phyloP scores from a whole-genome alignment of 768 basidiomycete genomes.

The Amyloporia xantha region DNA sequence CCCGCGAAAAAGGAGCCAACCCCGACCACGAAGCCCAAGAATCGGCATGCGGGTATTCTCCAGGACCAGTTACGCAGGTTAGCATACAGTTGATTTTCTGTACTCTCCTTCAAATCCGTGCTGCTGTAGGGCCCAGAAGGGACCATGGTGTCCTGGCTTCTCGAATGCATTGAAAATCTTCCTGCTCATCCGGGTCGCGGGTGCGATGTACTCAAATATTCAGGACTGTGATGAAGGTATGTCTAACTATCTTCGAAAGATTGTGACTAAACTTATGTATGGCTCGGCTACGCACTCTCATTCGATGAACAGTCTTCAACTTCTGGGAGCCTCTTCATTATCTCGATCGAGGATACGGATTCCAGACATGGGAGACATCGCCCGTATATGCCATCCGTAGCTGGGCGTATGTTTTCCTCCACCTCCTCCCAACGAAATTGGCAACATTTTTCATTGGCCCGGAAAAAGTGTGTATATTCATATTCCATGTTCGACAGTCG shows the following conservation, averaged over 20 bases:
- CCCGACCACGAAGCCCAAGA: slow-evolving; percentile 14
- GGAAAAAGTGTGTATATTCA: slow-evolving; percentile 55
- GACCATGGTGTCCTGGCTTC: slow-evolving; percentile 83
- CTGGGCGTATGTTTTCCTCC: slow-evolving; percentile 88
- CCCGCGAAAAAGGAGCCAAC: slow-evolving; percentile 19
- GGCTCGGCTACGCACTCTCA: not conserved
- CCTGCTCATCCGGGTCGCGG: slow-evolving; percentile 69
- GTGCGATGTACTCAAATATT: slow-evolving; percentile 93
- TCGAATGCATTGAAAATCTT: slow-evolving; percentile 79
- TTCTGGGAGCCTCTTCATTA: slow-evolving; percentile 99
- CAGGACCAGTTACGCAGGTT: slow-evolving; percentile 78
- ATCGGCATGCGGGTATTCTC: slow-evolving; percentile 59
- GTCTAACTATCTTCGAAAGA: no score
- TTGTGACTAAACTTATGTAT: no score
- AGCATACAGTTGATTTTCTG: slow-evolving; percentile 6
- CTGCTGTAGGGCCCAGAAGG: slow-evolving; percentile 48
- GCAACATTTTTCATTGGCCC: slow-evolving; percentile 46
- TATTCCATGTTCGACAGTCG: not conserved
- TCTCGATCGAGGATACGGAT: slow-evolving; percentile 76
- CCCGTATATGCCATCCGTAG: slow-evolving; percentile 89
- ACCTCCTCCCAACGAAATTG: slow-evolving; percentile 60
- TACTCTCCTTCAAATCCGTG: slow-evolving; percentile 10
- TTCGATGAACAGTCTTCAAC: slow-evolving; percentile 78
- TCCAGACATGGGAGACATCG: slow-evolving; percentile 98
- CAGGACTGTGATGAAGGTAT: slow-evolving; percentile 96